Evolutionary conservation across 805 yeast species (phyloP).

Genomic region (Pichia paraexigua): DNA sequence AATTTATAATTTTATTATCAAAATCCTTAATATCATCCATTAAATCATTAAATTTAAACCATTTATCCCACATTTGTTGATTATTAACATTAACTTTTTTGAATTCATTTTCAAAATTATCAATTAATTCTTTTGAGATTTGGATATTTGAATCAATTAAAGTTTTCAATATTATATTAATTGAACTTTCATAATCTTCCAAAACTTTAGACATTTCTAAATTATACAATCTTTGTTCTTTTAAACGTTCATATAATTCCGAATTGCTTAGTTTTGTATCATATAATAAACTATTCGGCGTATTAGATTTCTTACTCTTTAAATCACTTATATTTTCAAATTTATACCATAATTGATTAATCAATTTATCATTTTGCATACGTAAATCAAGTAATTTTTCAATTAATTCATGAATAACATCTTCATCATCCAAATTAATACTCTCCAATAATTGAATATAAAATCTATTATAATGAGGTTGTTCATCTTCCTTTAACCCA

Average conservation of each 20-base stretch:
- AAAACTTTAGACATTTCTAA: background rate
- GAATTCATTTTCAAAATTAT: background rate
- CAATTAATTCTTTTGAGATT: background rate
- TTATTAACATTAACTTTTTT: background rate
- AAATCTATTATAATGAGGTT: background rate
- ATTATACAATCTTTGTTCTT: constrained; percentile 1
- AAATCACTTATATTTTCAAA: constrained; percentile 7
- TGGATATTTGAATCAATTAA: background rate
- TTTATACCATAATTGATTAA: constrained; percentile 22
- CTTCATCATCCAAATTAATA: constrained; percentile 16
- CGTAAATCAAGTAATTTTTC: constrained; percentile 18
- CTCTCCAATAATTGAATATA: constrained; percentile 5
- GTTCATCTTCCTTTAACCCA: background rate
- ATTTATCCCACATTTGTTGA: constrained; percentile 5
- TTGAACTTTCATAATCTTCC: background rate
- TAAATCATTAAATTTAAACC: background rate
- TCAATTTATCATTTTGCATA: constrained; percentile 16
- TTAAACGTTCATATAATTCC: background rate
- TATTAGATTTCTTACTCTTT: background rate
- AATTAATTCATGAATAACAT: constrained; percentile 14
- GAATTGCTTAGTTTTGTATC: background rate
- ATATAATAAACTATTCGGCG: constrained; percentile 1
- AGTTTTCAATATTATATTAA: background rate
- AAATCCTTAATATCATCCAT: background rate
- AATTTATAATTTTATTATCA: background rate